Evolutionary conservation across 768 basidiomycete species (phyloP).

Genomic region (Phlebiopsis flavidoalba): DNA sequence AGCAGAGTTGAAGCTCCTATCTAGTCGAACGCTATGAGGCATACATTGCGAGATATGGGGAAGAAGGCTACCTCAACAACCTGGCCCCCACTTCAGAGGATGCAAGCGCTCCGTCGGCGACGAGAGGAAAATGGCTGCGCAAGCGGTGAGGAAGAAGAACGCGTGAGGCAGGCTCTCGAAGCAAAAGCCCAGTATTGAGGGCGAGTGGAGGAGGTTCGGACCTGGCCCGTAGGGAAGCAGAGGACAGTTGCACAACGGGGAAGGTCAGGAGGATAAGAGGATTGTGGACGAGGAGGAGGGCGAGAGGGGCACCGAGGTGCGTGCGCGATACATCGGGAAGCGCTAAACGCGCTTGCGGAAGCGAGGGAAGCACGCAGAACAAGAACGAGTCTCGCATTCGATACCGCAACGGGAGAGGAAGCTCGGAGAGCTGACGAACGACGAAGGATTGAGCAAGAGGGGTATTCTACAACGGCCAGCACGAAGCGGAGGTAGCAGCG

Average conservation of each 20-base stretch:
- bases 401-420: constrained; percentile 23
- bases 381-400: constrained; percentile 15
- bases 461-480: constrained; percentile 53
- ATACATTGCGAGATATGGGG: constrained; percentile 13
- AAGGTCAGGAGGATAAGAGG: constrained; percentile 14
- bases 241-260: constrained; percentile 20
- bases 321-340: constrained; percentile 16
- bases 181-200: constrained; percentile 27
- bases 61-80: constrained; percentile 2
- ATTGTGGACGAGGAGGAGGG: constrained; percentile 14
- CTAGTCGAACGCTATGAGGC: constrained; percentile 63
- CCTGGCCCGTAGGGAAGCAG: constrained; percentile 15
- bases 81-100: constrained; percentile 20
- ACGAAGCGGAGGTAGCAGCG: constrained; percentile 35
- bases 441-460: constrained; percentile 45
- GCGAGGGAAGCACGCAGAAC: constrained; percentile 17
- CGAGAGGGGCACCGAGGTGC: constrained; percentile 14
- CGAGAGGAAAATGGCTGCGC: constrained; percentile 22
- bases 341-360: constrained; percentile 16
- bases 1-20: constrained; percentile 56
- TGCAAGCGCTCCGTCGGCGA: constrained; percentile 19
- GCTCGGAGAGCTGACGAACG: constrained; percentile 14
- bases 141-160: constrained; percentile 31
- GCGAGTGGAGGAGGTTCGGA: constrained; percentile 32
- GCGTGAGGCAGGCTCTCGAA: constrained; percentile 32